Percentiles rank a stretch among this genome's conserved stretches.
phyloP scores from a whole-genome alignment of 192 early-diverging fungal genomes.

The Neocallimastix lanati region DNA sequence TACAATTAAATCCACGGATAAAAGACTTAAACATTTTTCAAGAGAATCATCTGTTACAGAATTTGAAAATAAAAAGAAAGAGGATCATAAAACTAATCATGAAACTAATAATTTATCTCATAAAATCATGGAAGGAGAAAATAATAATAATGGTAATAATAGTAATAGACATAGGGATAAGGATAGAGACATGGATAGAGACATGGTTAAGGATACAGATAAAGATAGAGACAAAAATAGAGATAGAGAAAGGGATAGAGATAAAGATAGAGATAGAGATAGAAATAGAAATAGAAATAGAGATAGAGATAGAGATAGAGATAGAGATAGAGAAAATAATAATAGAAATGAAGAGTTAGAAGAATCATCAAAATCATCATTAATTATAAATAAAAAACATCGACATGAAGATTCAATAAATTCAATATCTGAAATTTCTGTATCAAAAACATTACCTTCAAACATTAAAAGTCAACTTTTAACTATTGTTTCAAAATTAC shows the following conservation, averaged over 20 bases:
- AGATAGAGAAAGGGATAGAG: too few species aligned
- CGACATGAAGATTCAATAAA: neutral
- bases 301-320: neutral
- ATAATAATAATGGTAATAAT: neutral
- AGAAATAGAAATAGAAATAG: constrained; percentile 1
- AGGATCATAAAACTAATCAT: neutral
- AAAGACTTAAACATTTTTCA: neutral
- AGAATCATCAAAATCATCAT: constrained; percentile 1
- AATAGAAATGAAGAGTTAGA: neutral
- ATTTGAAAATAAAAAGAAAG: neutral
- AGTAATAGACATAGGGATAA: too few species aligned
- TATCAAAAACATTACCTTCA: neutral
- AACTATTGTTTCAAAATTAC: constrained; percentile 5
- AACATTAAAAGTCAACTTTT: neutral
- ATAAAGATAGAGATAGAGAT: too few species aligned
- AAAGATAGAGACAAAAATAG: neutral
- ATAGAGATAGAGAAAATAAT: neutral
- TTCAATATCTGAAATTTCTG: neutral
- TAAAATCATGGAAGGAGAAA: neutral
- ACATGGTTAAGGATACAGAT: too few species aligned
- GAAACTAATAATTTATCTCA: neutral
- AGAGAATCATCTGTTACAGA: neutral
- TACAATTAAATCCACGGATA: neutral
- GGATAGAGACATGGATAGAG: too few species aligned
- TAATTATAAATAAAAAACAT: neutral